Percentiles rank a stretch among this genome's conserved stretches.
Evolutionary conservation across 1,284 basidiomycete species (phyloP).

Genomic region (Rugosomyces carneus): DNA sequence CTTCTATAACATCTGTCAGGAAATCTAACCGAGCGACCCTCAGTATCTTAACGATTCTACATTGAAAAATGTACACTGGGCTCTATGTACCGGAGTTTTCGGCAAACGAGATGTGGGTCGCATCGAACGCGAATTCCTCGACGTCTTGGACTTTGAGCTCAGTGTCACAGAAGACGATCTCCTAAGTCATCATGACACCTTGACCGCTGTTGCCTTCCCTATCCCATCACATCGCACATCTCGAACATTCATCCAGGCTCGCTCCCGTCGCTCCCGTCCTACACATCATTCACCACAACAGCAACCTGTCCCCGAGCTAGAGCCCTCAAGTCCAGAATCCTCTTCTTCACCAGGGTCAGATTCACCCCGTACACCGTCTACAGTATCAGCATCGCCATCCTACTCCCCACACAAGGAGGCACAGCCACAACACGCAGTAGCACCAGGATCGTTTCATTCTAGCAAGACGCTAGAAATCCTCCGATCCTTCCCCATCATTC

Average conservation of each 20-base stretch:
- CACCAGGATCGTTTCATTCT: constrained; percentile 14
- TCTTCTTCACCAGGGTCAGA: constrained; percentile 28
- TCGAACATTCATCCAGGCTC: constrained; percentile 16
- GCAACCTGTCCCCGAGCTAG: constrained; percentile 27
- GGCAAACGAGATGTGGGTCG: constrained; percentile 72
- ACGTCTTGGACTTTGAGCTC: constrained; percentile 69
- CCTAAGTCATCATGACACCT: constrained; percentile 51
- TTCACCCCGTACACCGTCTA: constrained; percentile 30
- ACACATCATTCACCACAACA: constrained; percentile 10
- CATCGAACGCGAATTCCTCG: constrained; percentile 73
- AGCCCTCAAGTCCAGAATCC: constrained; percentile 30
- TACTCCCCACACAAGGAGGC: constrained; percentile 16
- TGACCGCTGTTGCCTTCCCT: constrained; percentile 31
- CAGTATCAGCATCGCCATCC: constrained; percentile 23
- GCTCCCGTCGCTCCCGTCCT: constrained; percentile 15
- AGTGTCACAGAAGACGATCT: constrained; percentile 56
- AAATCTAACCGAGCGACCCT: constrained; percentile 9
- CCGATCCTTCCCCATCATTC: constrained; percentile 28
- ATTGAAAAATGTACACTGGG: constrained; percentile 74
- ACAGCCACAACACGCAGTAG: constrained; percentile 10
- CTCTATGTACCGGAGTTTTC: constrained; percentile 70
- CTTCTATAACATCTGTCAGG: constrained; percentile 1
- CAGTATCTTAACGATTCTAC: constrained; percentile 73
- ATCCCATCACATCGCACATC: constrained; percentile 18
- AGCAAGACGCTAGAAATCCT: constrained; percentile 28